A percentile compares a stretch with the other conserved stretches of the same genome.
Evolutionary conservation across 192 early-diverging fungal genomes (phyloP).

Genomic region (Coemansia biformis): DNA sequence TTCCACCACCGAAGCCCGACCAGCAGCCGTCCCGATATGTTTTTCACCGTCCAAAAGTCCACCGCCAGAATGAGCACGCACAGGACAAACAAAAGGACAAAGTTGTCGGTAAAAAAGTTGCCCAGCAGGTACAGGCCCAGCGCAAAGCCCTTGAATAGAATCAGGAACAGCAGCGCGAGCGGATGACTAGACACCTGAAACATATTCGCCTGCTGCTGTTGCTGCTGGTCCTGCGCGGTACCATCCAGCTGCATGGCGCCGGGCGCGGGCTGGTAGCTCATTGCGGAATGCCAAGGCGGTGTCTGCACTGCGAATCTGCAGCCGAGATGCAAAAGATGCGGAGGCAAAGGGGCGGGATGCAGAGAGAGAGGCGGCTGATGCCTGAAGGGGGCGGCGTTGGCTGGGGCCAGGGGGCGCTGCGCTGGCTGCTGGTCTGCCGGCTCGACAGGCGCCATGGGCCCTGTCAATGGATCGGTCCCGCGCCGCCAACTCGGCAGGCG

Average conservation of each 20-base stretch:
- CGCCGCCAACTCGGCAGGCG: no score
- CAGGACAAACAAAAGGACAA: constrained; percentile 86
- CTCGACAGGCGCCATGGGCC: no score
- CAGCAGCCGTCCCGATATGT: constrained; percentile 90
- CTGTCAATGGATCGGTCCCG: no score
- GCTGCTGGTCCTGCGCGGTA: not conserved
- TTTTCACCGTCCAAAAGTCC: constrained; percentile 99
- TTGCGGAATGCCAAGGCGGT: no score
- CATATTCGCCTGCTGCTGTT: not conserved
- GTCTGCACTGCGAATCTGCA: no score
- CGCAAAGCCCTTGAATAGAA: constrained; percentile 79
- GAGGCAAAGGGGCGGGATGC: no score
- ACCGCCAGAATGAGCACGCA: constrained; percentile 87
- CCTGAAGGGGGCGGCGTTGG: no score
- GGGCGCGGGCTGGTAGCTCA: constrained; percentile 5
- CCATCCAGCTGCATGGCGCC: not conserved
- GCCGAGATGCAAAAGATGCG: not conserved
- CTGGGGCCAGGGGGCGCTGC: no score
- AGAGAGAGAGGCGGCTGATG: no score
- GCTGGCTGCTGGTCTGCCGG: no score
- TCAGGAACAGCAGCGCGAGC: constrained; percentile 81
- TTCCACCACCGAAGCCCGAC: constrained; percentile 99
- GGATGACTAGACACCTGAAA: constrained; percentile 67
- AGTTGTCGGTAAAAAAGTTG: constrained; percentile 75
- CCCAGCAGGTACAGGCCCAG: constrained; percentile 83